Evolutionary conservation across 1,284 basidiomycete species (phyloP), one percentile per base, ranked within the genome.

Genomic region (Trichosporon asahii): DNA sequence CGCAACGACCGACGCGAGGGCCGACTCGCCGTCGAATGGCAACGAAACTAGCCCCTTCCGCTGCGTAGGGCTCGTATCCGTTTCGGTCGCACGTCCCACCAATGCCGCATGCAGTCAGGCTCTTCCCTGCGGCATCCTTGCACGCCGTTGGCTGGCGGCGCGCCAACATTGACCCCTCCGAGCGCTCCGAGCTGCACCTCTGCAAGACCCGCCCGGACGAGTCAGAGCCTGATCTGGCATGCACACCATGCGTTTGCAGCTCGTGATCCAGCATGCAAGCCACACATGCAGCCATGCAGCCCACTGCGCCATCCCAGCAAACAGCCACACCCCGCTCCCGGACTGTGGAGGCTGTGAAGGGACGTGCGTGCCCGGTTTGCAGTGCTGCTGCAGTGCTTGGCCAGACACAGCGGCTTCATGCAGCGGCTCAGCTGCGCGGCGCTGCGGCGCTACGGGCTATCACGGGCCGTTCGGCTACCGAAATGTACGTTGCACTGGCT

Each of bases 161-260:
- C 27, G 27, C 57, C 57, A 31, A 61, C 57, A 61, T 61, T 29
- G 57, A 12, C 29, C 57, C 29, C 35, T 37, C 35, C 35, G 57
- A 33, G 29, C 15, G 14, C 15, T 61, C 27, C 27, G 27, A 31
- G 57, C 57, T 31, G 57, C 35, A 44, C 12, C 15, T 11, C 40
- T 44, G 29, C 57, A 61, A 61, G 57, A 61, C 57, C 57, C 57
- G 57, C 57, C 57, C 57, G 57, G 29, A 61, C 57, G 57, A 61
- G 57, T 61, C 57, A 31, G 15, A 61, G 23, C 29, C 49, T 8
- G 8, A 7, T 8, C 21, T 25, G 2, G 49, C 23, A 23, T 25
- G 9, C 49, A 53, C 49, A 18, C 23, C 23, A 53, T 53, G 49
- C 6, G 2, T 49, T 8, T 1, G 12, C 40, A 37, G 40, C 40